Evolutionary conservation across 2,329 filamentous ascomycete genomes (phyloP).

Genomic region (Trichothecium sympodiale): DNA sequence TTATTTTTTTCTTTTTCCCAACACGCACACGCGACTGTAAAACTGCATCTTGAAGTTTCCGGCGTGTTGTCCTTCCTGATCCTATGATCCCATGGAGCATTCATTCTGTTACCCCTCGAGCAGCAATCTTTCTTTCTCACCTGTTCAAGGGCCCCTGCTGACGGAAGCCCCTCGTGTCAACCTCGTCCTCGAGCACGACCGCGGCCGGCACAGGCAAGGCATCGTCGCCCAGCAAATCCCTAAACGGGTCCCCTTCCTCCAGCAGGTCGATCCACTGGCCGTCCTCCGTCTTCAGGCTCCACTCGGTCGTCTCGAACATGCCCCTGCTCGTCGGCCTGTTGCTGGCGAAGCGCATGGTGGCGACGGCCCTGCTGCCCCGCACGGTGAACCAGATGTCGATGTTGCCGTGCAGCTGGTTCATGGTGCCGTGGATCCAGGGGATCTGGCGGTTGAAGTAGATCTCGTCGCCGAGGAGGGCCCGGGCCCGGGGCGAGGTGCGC

Average conservation of each 20-base stretch:
- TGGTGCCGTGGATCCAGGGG: conserved; percentile 74
- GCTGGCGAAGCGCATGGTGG: conserved; percentile 72
- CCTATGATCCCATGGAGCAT: too few species aligned
- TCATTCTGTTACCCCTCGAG: background rate
- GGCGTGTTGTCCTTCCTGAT: too few species aligned
- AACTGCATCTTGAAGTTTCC: too few species aligned
- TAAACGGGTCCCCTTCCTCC: conserved; percentile 60
- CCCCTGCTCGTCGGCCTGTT: conserved; percentile 48
- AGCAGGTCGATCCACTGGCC: conserved; percentile 59
- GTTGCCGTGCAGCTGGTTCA: conserved; percentile 86
- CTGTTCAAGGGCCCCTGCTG: conserved; percentile 29
- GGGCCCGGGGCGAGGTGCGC: conserved; percentile 64
- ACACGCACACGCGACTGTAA: too few species aligned
- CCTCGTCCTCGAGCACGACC: conserved; percentile 19
- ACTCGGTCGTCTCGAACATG: conserved; percentile 79
- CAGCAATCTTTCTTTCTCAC: conserved; percentile 7
- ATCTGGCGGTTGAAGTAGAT: conserved; percentile 71
- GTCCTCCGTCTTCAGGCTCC: conserved; percentile 65
- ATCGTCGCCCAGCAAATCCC: conserved; percentile 31
- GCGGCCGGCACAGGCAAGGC: conserved; percentile 24
- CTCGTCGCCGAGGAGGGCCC: conserved; percentile 73
- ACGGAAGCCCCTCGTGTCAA: conserved; percentile 37
- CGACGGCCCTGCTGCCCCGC: conserved; percentile 61
- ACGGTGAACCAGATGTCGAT: conserved; percentile 86
- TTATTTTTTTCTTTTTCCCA: conserved; percentile 1